phyloP scores from a whole-genome alignment of 441 rosid genomes.

The Gossypium schwendimanii region DNA sequence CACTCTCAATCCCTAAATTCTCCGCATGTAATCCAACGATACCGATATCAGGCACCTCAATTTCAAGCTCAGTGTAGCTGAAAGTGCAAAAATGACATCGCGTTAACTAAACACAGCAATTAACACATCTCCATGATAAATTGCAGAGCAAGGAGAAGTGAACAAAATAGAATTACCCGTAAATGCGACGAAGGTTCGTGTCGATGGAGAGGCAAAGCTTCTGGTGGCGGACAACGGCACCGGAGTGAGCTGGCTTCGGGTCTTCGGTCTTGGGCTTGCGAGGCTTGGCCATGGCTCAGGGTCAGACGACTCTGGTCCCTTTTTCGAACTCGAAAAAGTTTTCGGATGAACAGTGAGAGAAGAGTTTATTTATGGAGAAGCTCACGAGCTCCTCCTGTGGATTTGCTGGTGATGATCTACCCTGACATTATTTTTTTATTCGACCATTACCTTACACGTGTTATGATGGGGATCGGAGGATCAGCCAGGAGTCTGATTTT shows the following conservation, averaged over 20 bases:
- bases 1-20: slow-evolving; percentile 82
- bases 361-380: slow-evolving; percentile 12
- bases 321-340: neutral
- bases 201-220: slow-evolving; percentile 87
- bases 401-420: neutral
- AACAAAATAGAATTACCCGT: slow-evolving; percentile 43
- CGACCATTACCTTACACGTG: slow-evolving; percentile 5
- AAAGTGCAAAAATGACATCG: neutral
- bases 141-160: neutral
- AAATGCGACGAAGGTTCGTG: slow-evolving; percentile 58
- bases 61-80: slow-evolving; percentile 87
- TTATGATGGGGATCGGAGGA: neutral
- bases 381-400: neutral
- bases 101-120: neutral
- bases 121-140: neutral
- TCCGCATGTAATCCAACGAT: slow-evolving; percentile 84
- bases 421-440: neutral
- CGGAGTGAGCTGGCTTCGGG: slow-evolving; percentile 57
- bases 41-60: slow-evolving; percentile 89
- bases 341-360: neutral
- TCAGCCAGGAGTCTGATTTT: neutral
- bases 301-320: neutral
- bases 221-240: slow-evolving; percentile 83
- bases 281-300: slow-evolving; percentile 68
- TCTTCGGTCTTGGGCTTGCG: slow-evolving; percentile 80